Conservation (phyloP, 164 flowering plant genomes). For the Tetracentron sinense region DNA sequence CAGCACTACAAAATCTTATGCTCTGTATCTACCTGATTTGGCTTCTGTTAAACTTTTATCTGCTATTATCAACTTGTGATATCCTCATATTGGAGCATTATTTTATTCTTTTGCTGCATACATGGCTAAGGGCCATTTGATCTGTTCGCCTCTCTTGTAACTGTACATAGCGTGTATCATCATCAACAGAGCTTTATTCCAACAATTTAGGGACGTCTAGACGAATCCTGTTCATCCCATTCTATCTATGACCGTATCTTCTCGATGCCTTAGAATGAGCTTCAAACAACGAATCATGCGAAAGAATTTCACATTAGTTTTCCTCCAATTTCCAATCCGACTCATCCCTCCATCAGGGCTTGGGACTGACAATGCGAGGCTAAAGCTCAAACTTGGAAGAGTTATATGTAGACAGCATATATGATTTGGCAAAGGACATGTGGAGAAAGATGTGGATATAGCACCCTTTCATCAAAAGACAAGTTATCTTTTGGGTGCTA, state of each 20-base stretch:
- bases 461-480: too few relatives aligned
- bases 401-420: too few relatives aligned
- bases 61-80: background rate
- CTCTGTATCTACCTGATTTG: background rate
- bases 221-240: background rate
- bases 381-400: too few relatives aligned
- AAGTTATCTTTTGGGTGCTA: too few relatives aligned
- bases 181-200: background rate
- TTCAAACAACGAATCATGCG: background rate
- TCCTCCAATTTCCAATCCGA: too few relatives aligned
- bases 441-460: too few relatives aligned
- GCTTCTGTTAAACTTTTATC: background rate
- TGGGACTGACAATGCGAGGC: too few relatives aligned
- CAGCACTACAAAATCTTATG: too few relatives aligned
- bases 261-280: background rate
- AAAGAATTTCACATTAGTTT: too few relatives aligned
- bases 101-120: background rate
- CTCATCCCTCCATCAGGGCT: too few relatives aligned
- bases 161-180: background rate
- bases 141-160: background rate
- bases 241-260: background rate
- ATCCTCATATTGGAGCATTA: background rate
- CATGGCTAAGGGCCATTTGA: background rate
- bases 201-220: background rate
- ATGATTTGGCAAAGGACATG: too few relatives aligned